Percentiles rank a stretch among this genome's conserved stretches.
These are phyloP conservation scores for Paraconiothyrium sp. DNA, from an alignment of 2,329 filamentous ascomycete species.

Conservation along the genomic window DNA sequence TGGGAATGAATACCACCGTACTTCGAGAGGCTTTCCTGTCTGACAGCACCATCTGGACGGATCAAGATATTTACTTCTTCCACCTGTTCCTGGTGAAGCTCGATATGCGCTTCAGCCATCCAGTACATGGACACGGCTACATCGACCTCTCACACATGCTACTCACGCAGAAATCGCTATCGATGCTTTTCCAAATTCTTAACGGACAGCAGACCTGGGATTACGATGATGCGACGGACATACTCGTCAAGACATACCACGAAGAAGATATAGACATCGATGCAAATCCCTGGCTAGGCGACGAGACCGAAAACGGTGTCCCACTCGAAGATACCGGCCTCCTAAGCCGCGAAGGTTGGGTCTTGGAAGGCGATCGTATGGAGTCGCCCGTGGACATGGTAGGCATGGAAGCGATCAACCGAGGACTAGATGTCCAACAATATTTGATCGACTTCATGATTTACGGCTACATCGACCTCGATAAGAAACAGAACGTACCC, in stretches of 20 bases:
- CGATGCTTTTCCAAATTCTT: constrained; percentile 68
- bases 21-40: constrained; percentile 65
- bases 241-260: constrained; percentile 33
- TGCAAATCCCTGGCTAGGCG: constrained; percentile 30
- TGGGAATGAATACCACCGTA: constrained; percentile 70
- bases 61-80: constrained; percentile 68
- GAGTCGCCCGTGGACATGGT: constrained; percentile 39
- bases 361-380: constrained; percentile 68
- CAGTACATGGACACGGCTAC: constrained; percentile 63
- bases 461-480: constrained; percentile 68
- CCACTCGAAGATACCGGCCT: constrained; percentile 48
- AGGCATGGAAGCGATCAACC: constrained; percentile 62
- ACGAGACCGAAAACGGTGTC: constrained; percentile 35
- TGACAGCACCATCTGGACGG: constrained; percentile 64
- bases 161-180: constrained; percentile 67
- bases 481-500: constrained; percentile 61
- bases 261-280: constrained; percentile 32
- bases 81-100: constrained; percentile 77
- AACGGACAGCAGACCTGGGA: constrained; percentile 61
- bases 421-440: constrained; percentile 63
- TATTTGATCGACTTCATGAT: constrained; percentile 67
- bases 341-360: constrained; percentile 52
- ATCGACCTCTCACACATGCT: constrained; percentile 37
- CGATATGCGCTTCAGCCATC: constrained; percentile 73
- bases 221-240: constrained; percentile 28